Percentiles rank a stretch among this genome's conserved stretches.
phyloP scores from a whole-genome alignment of 352 stramenopile genomes.

The Pythium monospermum region DNA sequence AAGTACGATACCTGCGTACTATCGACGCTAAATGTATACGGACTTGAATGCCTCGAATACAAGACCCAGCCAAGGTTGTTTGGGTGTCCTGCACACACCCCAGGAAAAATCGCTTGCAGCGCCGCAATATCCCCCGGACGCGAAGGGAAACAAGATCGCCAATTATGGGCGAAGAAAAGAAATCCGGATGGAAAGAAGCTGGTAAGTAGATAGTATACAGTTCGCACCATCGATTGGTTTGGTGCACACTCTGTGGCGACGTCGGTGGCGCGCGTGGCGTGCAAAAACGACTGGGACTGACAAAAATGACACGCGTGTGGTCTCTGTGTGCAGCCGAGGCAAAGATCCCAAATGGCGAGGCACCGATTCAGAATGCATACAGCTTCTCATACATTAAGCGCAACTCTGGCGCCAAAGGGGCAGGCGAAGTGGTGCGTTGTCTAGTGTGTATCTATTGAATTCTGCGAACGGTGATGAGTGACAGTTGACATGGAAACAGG shows the following conservation, averaged over 20 bases:
- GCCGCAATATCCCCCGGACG: too few relatives aligned
- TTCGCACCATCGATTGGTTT: slow-evolving; percentile 2
- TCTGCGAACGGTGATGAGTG: slow-evolving; percentile 3
- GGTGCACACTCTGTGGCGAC: background rate
- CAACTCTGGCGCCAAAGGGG: slow-evolving; percentile 70
- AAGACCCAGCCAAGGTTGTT: background rate
- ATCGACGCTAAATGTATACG: background rate
- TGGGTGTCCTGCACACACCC: background rate
- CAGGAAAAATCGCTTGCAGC: background rate
- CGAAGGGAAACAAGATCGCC: background rate
- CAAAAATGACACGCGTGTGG: too few relatives aligned
- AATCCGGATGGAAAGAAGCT: slow-evolving; percentile 27
- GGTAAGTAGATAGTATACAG: slow-evolving; percentile 11
- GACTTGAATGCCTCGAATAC: background rate
- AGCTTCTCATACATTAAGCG: slow-evolving; percentile 89
- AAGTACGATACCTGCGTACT: slow-evolving; percentile 1
- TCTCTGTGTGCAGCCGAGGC: background rate
- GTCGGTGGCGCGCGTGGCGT: background rate
- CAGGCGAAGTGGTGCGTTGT: slow-evolving; percentile 36
- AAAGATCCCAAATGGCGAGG: slow-evolving; percentile 32
- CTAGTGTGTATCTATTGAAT: background rate
- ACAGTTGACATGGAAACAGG: slow-evolving; percentile 25
- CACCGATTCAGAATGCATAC: slow-evolving; percentile 86
- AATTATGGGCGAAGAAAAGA: slow-evolving; percentile 49
- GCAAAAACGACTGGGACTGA: background rate